Evolutionary conservation across 768 basidiomycete species (phyloP).

Genomic region (Lactarius indigo): DNA sequence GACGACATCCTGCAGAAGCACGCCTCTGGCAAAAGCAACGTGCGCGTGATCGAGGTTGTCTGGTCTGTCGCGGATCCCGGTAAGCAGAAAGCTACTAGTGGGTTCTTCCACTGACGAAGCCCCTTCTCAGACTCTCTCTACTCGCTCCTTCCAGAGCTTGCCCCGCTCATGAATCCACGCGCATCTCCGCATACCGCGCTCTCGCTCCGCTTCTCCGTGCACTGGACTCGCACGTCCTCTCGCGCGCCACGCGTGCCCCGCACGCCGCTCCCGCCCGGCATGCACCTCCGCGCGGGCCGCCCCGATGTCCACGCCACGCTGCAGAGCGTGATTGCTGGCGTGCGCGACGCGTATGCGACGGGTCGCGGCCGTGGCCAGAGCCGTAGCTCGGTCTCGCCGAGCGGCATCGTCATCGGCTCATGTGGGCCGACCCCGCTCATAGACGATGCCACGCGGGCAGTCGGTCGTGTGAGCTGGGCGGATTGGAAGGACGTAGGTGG

Average conservation of each 20-base stretch:
- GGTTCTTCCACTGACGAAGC: not conserved
- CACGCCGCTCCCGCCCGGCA: constrained; percentile 29
- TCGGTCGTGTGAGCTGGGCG: constrained; percentile 34
- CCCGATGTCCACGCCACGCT: constrained; percentile 29
- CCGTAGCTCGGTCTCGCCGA: constrained; percentile 10
- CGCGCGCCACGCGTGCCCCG: constrained; percentile 24
- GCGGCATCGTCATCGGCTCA: constrained; percentile 41
- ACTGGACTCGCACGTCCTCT: constrained; percentile 42
- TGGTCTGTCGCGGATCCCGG: constrained; percentile 49
- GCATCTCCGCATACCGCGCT: constrained; percentile 28
- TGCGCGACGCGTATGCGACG: constrained; percentile 25
- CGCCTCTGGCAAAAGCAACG: constrained; percentile 35
- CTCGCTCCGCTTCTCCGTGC: constrained; percentile 39
- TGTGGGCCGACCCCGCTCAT: constrained; percentile 41
- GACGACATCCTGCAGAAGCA: constrained; percentile 49
- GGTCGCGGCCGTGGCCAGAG: not conserved
- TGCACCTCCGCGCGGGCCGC: constrained; percentile 32
- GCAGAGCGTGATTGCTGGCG: constrained; percentile 28
- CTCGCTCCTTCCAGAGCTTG: constrained; percentile 39
- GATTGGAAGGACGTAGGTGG: constrained; percentile 29
- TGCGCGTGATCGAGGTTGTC: constrained; percentile 49
- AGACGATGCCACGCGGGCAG: constrained; percentile 37
- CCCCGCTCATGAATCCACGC: constrained; percentile 36
- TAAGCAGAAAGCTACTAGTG: constrained; percentile 27
- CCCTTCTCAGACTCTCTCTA: constrained; percentile 33